A percentile compares a stretch with the other conserved stretches of the same genome.
phyloP scores from a whole-genome alignment of 2,329 filamentous ascomycete genomes.

The Phoma sp. region DNA sequence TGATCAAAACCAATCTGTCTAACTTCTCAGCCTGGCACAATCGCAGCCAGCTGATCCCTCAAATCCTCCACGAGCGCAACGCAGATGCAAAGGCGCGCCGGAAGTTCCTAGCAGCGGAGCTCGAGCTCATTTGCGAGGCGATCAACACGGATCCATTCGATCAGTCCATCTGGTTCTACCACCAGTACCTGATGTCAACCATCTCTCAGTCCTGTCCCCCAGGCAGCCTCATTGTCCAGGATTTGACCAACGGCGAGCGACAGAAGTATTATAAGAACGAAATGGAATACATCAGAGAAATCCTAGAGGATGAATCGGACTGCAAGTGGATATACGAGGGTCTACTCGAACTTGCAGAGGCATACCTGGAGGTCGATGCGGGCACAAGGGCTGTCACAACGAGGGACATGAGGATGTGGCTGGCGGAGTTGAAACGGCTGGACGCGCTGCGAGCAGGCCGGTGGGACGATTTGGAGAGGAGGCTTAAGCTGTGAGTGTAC shows the following conservation, averaged over 20 bases:
- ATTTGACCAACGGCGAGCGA: conserved; percentile 67
- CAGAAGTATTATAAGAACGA: conserved; percentile 71
- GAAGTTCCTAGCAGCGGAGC: conserved; percentile 77
- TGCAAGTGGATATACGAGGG: conserved; percentile 92
- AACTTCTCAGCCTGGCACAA: conserved; percentile 99
- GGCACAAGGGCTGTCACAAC: conserved; percentile 50
- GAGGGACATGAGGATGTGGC: conserved; percentile 58
- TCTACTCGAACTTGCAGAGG: conserved; percentile 74
- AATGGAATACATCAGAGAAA: conserved; percentile 74
- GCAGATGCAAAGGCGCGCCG: conserved; percentile 69
- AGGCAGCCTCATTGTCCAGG: conserved; percentile 66
- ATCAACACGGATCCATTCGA: conserved; percentile 91
- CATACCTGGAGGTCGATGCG: conserved; percentile 60
- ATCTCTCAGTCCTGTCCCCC: conserved; percentile 57
- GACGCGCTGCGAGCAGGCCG: conserved; percentile 77
- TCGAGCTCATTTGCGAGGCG: conserved; percentile 75
- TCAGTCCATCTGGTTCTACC: conserved; percentile 97
- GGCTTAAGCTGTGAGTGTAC: conserved; percentile 47
- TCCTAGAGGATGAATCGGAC: conserved; percentile 69
- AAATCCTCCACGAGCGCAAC: conserved; percentile 72
- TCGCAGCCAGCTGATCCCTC: conserved; percentile 81
- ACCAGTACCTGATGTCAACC: conserved; percentile 82
- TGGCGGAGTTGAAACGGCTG: conserved; percentile 69
- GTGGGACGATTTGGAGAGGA: conserved; percentile 73
- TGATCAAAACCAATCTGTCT: conserved; percentile 83